Percentiles rank a stretch among this genome's conserved stretches.
Conservation (phyloP, 495 filamentous ascomycete genomes). For the Chaetomidium leptoderma region DNA sequence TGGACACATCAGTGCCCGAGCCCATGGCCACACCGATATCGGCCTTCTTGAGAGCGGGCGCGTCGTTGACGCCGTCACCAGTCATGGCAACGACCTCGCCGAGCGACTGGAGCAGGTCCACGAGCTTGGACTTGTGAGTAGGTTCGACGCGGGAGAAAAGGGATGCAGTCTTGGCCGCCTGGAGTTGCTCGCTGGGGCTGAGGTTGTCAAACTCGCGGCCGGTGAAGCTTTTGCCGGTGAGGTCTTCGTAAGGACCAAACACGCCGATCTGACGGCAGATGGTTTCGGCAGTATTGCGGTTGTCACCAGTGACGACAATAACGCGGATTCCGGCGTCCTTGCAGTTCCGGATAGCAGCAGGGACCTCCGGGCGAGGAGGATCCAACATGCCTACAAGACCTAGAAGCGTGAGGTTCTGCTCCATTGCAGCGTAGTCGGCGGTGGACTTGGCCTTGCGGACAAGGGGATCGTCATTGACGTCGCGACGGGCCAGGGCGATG, state of each 20-base stretch:
- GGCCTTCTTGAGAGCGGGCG: constrained; percentile 94
- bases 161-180: constrained; percentile 78
- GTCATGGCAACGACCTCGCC: constrained; percentile 99
- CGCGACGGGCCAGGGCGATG: constrained; percentile 82
- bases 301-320: constrained; percentile 97
- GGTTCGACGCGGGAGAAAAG: constrained; percentile 98
- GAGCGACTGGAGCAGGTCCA: constrained; percentile 89
- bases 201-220: constrained; percentile 91
- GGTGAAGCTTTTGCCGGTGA: constrained; percentile 89
- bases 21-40: constrained; percentile 99
- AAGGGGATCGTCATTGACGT: constrained; percentile 65
- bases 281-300: constrained; percentile 93
- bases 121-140: constrained; percentile 88
- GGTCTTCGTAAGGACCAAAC: constrained; percentile 75
- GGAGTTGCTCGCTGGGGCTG: constrained; percentile 69
- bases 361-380: constrained; percentile 92
- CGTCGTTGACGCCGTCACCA: constrained; percentile 98
- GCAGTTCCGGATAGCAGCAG: constrained; percentile 79
- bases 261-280: constrained; percentile 97
- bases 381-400: constrained; percentile 97
- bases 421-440: constrained; percentile 76
- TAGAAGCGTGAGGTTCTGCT: constrained; percentile 89
- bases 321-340: constrained; percentile 91
- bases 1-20: constrained; percentile 94
- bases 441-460: constrained; percentile 72